Base-by-base conservation (phyloP, 2,329 filamentous ascomycete genomes). In the Aspergillus neotritici region DNA sequence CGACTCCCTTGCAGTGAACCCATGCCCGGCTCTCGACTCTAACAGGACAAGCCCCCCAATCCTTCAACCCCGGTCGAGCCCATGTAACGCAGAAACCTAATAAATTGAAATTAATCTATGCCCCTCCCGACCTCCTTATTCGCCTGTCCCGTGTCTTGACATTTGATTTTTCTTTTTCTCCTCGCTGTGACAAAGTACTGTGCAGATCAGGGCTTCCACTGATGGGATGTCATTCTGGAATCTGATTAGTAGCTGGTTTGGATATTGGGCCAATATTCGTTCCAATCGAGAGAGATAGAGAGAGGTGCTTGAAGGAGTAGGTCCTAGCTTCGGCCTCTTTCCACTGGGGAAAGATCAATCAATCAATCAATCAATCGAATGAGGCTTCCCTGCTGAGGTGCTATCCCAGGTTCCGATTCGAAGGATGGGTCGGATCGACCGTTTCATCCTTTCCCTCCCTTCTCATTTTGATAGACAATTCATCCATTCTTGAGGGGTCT, bases 181-280 rank as follows among this genome's bases (percentile, higher is more conserved):
- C 5, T 44, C 45, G 43, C 46, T 44, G 47, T 55, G 49, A 52
- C 51, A 55, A 54, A 55, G 51, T 52, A 54, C 53, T 17, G 16
- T 47, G 53, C 47, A 50, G 51, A 50, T 52, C 45, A 25, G 46
- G 37, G 29, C 31, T 42, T 43, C 34, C 32, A 29, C 21, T 25
- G 21, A 25, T 25, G 7, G 21, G 21, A 25, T 25, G 7, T 2
- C 21, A 25, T 25, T 25, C 21, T 25, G 21, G 21, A 9, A 25
- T 25, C 7, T 25, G 21, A 25, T 25, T 25, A 25, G 21, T 25
- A 21, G 17, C 17, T 21, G 17, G 17, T 21, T 6, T 21, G 5
- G 17, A 21, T 4, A 4, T 5, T 21, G 5, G 17, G 4, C 7
- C 7, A 5, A 6, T 21, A 25, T 25, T 9, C 9, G 21, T 8